Base-by-base conservation (phyloP, 1,284 basidiomycete species). In the Cutaneotrichosporon cyanovorans region DNA sequence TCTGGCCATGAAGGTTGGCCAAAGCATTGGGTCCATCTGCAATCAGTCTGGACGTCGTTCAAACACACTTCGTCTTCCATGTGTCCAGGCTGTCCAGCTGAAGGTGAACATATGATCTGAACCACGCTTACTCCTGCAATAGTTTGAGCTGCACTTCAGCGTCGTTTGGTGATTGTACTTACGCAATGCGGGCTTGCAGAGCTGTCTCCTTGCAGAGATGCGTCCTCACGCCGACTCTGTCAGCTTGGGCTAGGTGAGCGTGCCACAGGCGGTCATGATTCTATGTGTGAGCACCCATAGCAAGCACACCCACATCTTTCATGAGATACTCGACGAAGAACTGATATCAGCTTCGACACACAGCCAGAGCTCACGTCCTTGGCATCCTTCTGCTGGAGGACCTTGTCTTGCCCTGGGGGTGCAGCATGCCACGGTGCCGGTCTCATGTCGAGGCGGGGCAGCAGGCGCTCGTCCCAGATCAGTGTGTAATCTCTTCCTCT, bases 1-100 rank as follows among this genome's bases (percentile, higher is more conserved):
- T 32, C 56, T 57, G 15, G 48, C 51, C 53, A 61, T 57, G 42
- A 63, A 63, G 11, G 54, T 52, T 5, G 61, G 61, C 59, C 61
- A 61, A 15, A 34, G 37, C 15, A 23, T 39, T 0, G 56, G 52
- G 11, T 56, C 38, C 22, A 55, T 40, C 42, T 42, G 18, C 1
- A 40, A 39, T 45, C 32, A 48, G 41, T n/a, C 22, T 10, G 8
- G 19, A 20, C 2, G 4, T 4, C n/a, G 8, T 8, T 30, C 11
- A 9, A 15, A 15, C 21, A 19, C 16, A 23, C 43, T 30, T 25
- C 33, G 19, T 11, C 4, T 10, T 19, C 12, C 25, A 51, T 30
- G 11, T 21, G 11, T 0, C 45, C 41, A 1, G 45, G 49, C 5
- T 40, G 18, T 4, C 49, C 49, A n/a, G 49, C 46, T 48, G 31